Evolutionary conservation across 2,329 filamentous ascomycete genomes (phyloP).

Genomic region (Passalora sequoiae): DNA sequence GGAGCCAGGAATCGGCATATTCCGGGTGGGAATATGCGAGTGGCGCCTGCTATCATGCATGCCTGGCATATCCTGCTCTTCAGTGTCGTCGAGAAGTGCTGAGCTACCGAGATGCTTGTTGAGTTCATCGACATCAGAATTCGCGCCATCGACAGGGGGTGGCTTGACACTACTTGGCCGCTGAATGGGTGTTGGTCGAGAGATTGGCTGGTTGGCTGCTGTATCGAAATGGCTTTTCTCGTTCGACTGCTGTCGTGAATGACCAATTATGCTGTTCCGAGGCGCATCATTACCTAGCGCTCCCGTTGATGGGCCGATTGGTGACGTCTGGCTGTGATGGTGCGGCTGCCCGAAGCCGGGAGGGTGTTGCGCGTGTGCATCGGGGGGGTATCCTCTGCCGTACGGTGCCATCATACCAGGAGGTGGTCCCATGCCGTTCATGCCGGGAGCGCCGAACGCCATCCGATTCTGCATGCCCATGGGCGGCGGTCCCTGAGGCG

Average conservation of each 20-base stretch:
- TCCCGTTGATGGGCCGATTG: slow-evolving; percentile 31
- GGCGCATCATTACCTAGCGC: slow-evolving; percentile 32
- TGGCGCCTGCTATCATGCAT: slow-evolving; percentile 34
- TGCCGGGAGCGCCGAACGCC: slow-evolving; percentile 52
- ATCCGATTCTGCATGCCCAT: slow-evolving; percentile 40
- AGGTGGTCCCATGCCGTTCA: slow-evolving; percentile 44
- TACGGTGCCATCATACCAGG: slow-evolving; percentile 54
- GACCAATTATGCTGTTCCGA: slow-evolving; percentile 41
- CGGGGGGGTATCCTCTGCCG: slow-evolving; percentile 50
- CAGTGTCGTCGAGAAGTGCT: slow-evolving; percentile 68
- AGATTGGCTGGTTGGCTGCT: slow-evolving; percentile 64
- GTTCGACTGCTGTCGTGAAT: slow-evolving; percentile 70
- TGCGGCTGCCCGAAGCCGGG: slow-evolving; percentile 51
- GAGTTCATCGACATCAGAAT: slow-evolving; percentile 48
- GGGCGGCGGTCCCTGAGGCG: slow-evolving; percentile 47
- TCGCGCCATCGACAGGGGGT: slow-evolving; percentile 39
- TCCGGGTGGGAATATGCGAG: slow-evolving; percentile 32
- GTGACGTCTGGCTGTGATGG: slow-evolving; percentile 28
- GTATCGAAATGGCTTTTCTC: slow-evolving; percentile 57
- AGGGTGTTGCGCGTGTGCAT: slow-evolving; percentile 40
- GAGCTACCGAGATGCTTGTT: slow-evolving; percentile 77
- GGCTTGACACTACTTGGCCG: slow-evolving; percentile 69
- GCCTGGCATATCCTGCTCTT: slow-evolving; percentile 57
- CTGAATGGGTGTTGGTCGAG: slow-evolving; percentile 80
- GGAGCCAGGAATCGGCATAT: slow-evolving; percentile 29